Base-by-base conservation (phyloP, 2,329 filamentous ascomycete species). In the Ophiosphaerella herpotricha region DNA sequence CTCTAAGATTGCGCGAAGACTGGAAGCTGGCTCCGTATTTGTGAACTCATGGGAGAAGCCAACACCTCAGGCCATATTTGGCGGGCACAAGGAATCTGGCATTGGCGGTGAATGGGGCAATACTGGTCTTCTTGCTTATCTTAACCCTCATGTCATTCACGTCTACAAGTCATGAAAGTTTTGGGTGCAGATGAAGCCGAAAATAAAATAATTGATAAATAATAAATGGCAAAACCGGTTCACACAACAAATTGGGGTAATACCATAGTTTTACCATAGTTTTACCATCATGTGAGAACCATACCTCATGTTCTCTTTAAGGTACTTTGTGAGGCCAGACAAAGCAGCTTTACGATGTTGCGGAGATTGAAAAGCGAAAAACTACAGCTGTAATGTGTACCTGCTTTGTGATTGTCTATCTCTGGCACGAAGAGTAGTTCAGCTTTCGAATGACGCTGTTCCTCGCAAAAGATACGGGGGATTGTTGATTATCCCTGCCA, bases 71-170 rank as follows among this genome's bases (percentile, higher is more conserved):
- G 78, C 77, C 4, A 68, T 74, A 58, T 92, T 92, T 60, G 87
- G 88, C 46, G 90, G 91, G 0, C 90, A 83, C 79, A 93, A 92
- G 76, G 83, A 91, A 75, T 84, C 79, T 23, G 90, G 90, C 54
- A 88, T 91, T 49, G 90, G 90, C 38, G 85, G 88, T 48, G 90
- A 95, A 73, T 78, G 75, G 76, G 69, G 69, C 39, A 71, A 60
- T 55, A 70, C 68, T 31, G 77, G 77, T 42, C 61, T 78, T 46
- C 70, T 79, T 52, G 71, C 76, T 5, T 79, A 77, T 62, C 76
- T 73, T 69, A 80, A 79, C 57, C 70, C 76, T 13, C 77, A 76
- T 43, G 76, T 77, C 23, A 72, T 78, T 31, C 76, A 79, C 59
- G 67, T 75, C 16, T 79, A 78, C 64, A 78, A 78, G 74, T 58